phyloP scores from a whole-genome alignment of 257 asterid genomes.

The Lithospermum erythrorhizon region DNA sequence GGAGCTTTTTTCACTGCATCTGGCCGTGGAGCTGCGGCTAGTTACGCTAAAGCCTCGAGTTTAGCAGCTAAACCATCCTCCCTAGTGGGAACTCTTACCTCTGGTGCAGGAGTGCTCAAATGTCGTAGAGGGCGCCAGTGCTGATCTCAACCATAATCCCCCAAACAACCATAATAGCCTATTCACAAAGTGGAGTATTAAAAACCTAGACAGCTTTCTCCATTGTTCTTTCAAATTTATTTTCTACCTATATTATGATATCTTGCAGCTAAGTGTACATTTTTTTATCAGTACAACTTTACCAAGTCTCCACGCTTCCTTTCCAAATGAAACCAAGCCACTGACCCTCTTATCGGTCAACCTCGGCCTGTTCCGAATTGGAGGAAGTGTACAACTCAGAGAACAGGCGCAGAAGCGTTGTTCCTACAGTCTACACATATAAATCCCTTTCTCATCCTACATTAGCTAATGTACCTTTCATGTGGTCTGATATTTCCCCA shows the following conservation, averaged over 20 bases:
- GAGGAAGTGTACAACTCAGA: constrained; percentile 13
- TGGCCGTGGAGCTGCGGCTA: constrained; percentile 56
- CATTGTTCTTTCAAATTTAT: constrained; percentile 1
- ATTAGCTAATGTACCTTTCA: no score
- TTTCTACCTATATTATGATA: constrained; percentile 6
- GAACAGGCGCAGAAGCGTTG: constrained; percentile 35
- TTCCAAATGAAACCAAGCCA: background rate
- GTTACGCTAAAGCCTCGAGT: constrained; percentile 80
- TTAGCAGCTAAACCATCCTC: constrained; percentile 77
- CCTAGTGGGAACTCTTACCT: constrained; percentile 49
- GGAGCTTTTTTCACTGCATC: constrained; percentile 79
- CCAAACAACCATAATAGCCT: background rate
- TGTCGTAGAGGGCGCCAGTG: constrained; percentile 54
- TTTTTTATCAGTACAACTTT: constrained; percentile 1
- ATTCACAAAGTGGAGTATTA: constrained; percentile 5
- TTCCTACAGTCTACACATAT: constrained; percentile 10
- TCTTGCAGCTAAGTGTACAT: constrained; percentile 7
- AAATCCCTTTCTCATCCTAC: background rate
- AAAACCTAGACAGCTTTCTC: constrained; percentile 9
- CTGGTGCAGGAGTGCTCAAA: constrained; percentile 53
- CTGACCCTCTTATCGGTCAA: constrained; percentile 18
- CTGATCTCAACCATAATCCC: constrained; percentile 13
- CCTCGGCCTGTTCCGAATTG: constrained; percentile 39
- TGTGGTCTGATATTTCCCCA: no score
- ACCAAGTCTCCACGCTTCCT: constrained; percentile 1